These are phyloP conservation scores for Singerocomus rubriflavus DNA, from an alignment of 1,284 basidiomycete species.

Conservation along the genomic window DNA sequence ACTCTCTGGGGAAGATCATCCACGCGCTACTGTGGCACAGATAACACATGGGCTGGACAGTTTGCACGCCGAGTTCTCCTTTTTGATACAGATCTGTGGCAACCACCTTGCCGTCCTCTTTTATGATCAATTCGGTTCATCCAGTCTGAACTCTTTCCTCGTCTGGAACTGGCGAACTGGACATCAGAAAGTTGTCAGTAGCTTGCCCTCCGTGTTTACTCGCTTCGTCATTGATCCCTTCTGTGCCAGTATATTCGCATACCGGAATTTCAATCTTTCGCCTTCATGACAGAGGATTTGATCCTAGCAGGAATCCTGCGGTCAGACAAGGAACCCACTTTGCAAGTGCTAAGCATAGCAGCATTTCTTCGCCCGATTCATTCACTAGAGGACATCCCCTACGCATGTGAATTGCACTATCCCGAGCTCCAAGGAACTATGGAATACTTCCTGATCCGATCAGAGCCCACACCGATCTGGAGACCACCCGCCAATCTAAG, in stretches of 20 bases:
- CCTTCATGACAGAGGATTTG: constrained; percentile 31
- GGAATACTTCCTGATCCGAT: constrained; percentile 40
- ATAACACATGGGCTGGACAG: constrained; percentile 13
- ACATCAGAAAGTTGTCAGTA: constrained; percentile 36
- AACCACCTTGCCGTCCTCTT: constrained; percentile 22
- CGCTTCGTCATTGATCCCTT: neutral
- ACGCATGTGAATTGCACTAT: constrained; percentile 39
- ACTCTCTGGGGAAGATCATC: constrained; percentile 26
- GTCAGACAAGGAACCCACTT: constrained; percentile 26
- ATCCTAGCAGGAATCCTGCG: constrained; percentile 39
- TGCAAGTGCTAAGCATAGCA: constrained; percentile 34
- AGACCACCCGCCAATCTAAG: constrained; percentile 24
- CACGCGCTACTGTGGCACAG: constrained; percentile 9
- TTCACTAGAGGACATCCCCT: constrained; percentile 28
- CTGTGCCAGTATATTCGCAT: constrained; percentile 14
- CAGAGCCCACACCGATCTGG: constrained; percentile 54
- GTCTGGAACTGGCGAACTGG: constrained; percentile 63
- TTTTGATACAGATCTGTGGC: constrained; percentile 32
- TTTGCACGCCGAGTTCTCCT: constrained; percentile 9
- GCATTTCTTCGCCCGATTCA: constrained; percentile 1
- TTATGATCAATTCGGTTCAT: constrained; percentile 5
- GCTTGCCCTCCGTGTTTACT: neutral
- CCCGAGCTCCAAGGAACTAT: constrained; percentile 32
- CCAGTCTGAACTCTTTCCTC: constrained; percentile 31
- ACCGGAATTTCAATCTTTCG: constrained; percentile 23